Conservation (phyloP, 2,329 filamentous ascomycete species). For the Elsinoe batatas region DNA sequence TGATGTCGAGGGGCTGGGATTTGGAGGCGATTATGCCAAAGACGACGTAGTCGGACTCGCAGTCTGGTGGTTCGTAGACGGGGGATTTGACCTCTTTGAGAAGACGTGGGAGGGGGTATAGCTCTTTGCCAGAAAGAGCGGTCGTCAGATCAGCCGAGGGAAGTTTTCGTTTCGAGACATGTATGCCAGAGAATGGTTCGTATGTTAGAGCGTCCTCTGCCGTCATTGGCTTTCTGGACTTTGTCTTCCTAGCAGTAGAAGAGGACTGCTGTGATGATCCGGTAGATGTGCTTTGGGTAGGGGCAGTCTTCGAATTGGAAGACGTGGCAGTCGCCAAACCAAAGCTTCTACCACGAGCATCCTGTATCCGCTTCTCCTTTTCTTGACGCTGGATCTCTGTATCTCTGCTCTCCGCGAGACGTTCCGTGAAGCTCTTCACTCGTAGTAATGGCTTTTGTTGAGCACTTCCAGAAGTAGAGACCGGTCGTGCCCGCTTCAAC, state of each 20-base stretch:
- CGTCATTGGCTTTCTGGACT: constrained; percentile 23
- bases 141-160: constrained; percentile 72
- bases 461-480: constrained; percentile 18
- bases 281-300: not conserved
- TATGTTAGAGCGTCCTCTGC: constrained; percentile 46
- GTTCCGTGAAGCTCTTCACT: constrained; percentile 68
- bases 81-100: constrained; percentile 73
- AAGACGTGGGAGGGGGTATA: constrained; percentile 69
- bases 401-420: constrained; percentile 58
- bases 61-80: constrained; percentile 66
- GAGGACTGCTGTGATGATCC: not conserved
- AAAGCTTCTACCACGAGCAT: constrained; percentile 31
- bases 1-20: constrained; percentile 62
- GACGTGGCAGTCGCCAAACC: constrained; percentile 4
- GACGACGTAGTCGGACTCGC: constrained; percentile 82
- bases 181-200: constrained; percentile 76
- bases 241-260: not conserved
- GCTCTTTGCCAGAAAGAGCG: constrained; percentile 66
- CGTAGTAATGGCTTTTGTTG: constrained; percentile 16
- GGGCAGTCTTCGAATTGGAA: not conserved
- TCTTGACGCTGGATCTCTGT: constrained; percentile 35
- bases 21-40: constrained; percentile 83
- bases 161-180: constrained; percentile 73
- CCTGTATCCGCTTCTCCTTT: constrained; percentile 35
- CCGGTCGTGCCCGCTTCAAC: constrained; percentile 55